Evolutionary conservation across 306 rosid species (phyloP).

Genomic region (Argentina anserina): DNA sequence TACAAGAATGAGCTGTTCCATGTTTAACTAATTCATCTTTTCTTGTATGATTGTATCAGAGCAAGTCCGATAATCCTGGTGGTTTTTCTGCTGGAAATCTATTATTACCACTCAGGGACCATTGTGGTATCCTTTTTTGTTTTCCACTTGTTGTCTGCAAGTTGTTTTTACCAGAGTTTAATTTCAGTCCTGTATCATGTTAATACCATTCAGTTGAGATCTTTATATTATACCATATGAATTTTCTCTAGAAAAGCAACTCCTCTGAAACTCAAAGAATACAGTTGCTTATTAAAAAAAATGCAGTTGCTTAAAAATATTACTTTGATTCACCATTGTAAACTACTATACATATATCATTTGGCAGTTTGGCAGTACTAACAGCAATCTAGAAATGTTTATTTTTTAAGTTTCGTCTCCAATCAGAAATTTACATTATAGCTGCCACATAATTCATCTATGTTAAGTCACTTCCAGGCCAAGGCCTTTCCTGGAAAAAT

Average conservation of each 20-base stretch:
- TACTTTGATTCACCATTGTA: not conserved
- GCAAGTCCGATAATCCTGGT: conserved; percentile 12
- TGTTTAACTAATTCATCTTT: conserved; percentile 26
- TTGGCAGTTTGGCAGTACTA: not conserved
- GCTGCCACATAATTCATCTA: not conserved
- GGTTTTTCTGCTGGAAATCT: conserved; percentile 7
- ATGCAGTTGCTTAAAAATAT: no score
- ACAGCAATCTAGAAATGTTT: not conserved
- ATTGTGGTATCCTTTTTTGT: conserved; percentile 10
- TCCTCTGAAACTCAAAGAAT: not conserved
- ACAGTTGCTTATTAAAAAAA: no score
- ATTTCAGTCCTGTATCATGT: not conserved
- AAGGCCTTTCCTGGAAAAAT: not conserved
- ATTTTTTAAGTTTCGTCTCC: not conserved
- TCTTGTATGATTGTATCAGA: conserved; percentile 16
- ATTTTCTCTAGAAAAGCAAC: not conserved
- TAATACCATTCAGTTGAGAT: not conserved
- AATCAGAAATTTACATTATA: not conserved
- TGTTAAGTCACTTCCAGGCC: not conserved
- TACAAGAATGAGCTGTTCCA: conserved; percentile 51
- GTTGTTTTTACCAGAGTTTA: not conserved
- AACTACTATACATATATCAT: not conserved
- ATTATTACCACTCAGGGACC: not conserved
- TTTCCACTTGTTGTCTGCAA: not conserved
- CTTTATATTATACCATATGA: not conserved